These are phyloP conservation scores for Pseudopyricularia cyperi DNA, from an alignment of 2,329 filamentous ascomycete genomes.

Conservation along the genomic window DNA sequence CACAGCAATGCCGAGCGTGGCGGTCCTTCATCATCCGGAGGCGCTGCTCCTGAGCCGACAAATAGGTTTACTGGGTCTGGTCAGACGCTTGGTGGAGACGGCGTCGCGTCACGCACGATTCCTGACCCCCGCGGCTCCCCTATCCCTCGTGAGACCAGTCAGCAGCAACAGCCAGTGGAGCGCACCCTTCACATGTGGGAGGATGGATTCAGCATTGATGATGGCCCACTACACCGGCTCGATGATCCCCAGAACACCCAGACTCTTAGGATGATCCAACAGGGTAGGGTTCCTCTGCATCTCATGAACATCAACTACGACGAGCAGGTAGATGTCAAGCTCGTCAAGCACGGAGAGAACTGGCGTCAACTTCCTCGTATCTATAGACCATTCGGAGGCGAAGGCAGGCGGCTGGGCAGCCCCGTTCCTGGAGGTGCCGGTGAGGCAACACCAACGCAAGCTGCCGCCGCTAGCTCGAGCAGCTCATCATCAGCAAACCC, in stretches of 20 bases:
- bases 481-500: slow-evolving; percentile 17
- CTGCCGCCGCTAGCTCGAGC: slow-evolving; percentile 15
- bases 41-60: not conserved
- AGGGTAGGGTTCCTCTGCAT: slow-evolving; percentile 58
- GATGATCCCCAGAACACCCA: slow-evolving; percentile 64
- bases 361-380: slow-evolving; percentile 61
- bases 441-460: slow-evolving; percentile 15
- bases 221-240: slow-evolving; percentile 64
- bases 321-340: slow-evolving; percentile 66
- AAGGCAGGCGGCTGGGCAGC: slow-evolving; percentile 62
- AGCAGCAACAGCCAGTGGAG: slow-evolving; percentile 28
- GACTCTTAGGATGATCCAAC: slow-evolving; percentile 65
- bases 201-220: slow-evolving; percentile 76
- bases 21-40: slow-evolving; percentile 24
- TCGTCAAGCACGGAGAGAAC: slow-evolving; percentile 62
- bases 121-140: slow-evolving; percentile 40
- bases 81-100: slow-evolving; percentile 67
- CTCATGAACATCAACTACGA: slow-evolving; percentile 65
- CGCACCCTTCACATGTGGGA: slow-evolving; percentile 69
- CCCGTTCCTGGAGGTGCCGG: slow-evolving; percentile 52
- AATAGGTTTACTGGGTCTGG: slow-evolving; percentile 51
- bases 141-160: slow-evolving; percentile 13
- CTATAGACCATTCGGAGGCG: slow-evolving; percentile 63
- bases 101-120: slow-evolving; percentile 54
- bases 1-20: slow-evolving; percentile 40